Conservation (phyloP, 2,329 filamentous ascomycete genomes). For the Xylaria multiplex region DNA sequence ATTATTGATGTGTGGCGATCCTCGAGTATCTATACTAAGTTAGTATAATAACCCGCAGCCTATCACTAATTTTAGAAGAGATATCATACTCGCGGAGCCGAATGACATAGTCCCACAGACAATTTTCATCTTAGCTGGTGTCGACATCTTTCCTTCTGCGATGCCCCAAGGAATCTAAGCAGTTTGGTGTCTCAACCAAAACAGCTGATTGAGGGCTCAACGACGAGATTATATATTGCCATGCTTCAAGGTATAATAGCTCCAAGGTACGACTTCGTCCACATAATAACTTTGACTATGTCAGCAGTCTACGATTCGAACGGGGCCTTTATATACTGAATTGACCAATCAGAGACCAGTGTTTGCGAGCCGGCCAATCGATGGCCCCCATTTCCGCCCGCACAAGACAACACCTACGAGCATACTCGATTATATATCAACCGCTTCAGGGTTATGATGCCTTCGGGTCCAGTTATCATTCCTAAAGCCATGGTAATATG, state of each 20-base stretch:
- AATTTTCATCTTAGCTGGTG: slow-evolving; percentile 27
- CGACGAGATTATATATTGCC: slow-evolving; percentile 5
- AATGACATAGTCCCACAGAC: slow-evolving; percentile 36
- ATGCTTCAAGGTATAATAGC: neutral
- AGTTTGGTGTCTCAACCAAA: neutral
- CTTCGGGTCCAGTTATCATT: neutral
- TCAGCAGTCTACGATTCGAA: neutral
- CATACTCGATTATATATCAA: neutral
- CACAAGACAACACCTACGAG: neutral
- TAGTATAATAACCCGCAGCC: neutral
- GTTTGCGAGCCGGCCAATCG: slow-evolving; percentile 27
- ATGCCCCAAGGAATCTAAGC: neutral
- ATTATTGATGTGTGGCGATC: slow-evolving; percentile 32
- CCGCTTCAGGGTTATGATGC: neutral
- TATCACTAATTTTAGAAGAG: neutral
- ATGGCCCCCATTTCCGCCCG: neutral
- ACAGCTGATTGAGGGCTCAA: neutral
- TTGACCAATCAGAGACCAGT: slow-evolving; percentile 15
- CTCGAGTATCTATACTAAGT: slow-evolving; percentile 19
- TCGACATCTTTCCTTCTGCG: slow-evolving; percentile 18
- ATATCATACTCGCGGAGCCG: slow-evolving; percentile 22
- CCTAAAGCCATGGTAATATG: neutral
- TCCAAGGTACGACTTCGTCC: neutral
- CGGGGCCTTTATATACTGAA: neutral
- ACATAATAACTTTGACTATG: neutral